A percentile compares a stretch with the other conserved stretches of the same genome.
Conservation (phyloP, 2,329 filamentous ascomycete genomes). For the Trichoderma brevicompactum region DNA sequence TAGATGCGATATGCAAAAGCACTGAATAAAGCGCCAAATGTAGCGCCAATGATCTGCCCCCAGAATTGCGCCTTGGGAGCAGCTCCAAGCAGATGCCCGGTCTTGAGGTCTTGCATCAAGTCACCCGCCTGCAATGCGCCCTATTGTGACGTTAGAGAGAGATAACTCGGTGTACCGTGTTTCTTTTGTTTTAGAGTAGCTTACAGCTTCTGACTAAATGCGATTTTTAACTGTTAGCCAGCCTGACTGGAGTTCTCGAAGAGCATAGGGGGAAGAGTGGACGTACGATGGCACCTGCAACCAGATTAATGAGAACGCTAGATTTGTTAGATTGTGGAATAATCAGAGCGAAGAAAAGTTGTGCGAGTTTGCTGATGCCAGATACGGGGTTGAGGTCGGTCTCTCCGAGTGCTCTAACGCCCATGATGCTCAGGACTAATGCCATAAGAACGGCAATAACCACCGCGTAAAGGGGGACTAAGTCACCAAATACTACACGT, state of each 20-base stretch:
- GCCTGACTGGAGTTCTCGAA: neutral
- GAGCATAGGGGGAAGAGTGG: neutral
- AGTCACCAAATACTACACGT: conserved; percentile 77
- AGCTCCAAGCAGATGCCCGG: conserved; percentile 88
- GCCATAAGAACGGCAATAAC: conserved; percentile 83
- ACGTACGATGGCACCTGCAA: conserved; percentile 79
- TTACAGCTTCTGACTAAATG: conserved; percentile 47
- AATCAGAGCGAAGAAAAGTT: conserved; percentile 90
- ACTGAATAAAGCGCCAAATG: conserved; percentile 82
- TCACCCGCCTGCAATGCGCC: conserved; percentile 93
- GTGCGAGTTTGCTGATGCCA: conserved; percentile 94
- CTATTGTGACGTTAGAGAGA: conserved; percentile 36
- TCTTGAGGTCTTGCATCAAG: conserved; percentile 96
- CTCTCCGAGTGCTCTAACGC: conserved; percentile 70
- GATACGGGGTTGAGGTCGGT: conserved; percentile 96
- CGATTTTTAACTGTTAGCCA: neutral
- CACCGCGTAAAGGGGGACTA: conserved; percentile 79
- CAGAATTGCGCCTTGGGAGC: conserved; percentile 95
- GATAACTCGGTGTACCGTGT: neutral
- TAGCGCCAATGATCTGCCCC: conserved; percentile 90
- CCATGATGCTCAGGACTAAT: conserved; percentile 76
- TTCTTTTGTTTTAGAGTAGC: conserved; percentile 24
- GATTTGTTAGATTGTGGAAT: conserved; percentile 80
- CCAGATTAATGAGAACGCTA: conserved; percentile 91
- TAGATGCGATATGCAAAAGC: conserved; percentile 90